Evolutionary conservation across 208 protist species (phyloP).

Genomic region (Crithidia bombi): DNA sequence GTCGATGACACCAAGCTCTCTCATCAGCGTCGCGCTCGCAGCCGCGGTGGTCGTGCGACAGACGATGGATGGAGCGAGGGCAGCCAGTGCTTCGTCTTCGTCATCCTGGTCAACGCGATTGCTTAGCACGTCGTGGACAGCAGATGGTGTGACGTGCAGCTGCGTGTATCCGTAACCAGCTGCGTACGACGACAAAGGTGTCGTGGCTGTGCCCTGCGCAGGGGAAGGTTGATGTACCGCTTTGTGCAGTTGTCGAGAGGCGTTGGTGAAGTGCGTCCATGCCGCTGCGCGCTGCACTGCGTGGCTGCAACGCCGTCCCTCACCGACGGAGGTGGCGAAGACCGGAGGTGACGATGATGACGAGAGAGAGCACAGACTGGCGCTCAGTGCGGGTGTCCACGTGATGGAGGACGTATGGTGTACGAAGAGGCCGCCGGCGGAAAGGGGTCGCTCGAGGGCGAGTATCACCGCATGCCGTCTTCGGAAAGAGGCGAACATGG

Average conservation of each 20-base stretch:
- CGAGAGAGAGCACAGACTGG: background rate
- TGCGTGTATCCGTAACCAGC: too few relatives aligned
- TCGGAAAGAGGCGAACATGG: conserved; percentile 11
- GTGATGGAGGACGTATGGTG: too few relatives aligned
- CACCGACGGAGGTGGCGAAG: background rate
- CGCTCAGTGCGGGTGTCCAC: background rate
- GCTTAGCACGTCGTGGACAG: background rate
- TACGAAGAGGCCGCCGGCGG: too few relatives aligned
- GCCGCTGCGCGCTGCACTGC: conserved; percentile 3
- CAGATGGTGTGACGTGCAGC: background rate
- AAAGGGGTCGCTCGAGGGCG: too few relatives aligned
- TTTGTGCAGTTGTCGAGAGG: conserved; percentile 24
- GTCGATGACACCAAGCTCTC: conserved; percentile 28
- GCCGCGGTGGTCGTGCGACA: conserved; percentile 12
- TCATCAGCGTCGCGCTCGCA: conserved; percentile 29
- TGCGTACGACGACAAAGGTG: background rate
- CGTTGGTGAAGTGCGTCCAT: conserved; percentile 28
- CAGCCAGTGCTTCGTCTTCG: conserved; percentile 6
- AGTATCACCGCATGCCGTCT: background rate
- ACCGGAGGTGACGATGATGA: background rate
- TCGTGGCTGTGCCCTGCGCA: background rate
- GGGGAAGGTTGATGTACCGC: background rate
- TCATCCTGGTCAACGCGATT: conserved; percentile 2
- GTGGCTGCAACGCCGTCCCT: background rate
- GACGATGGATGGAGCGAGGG: conserved; percentile 14